These are phyloP conservation scores for Leucocoprinus sp. DNA, from an alignment of 768 basidiomycete species.

Conservation along the genomic window DNA sequence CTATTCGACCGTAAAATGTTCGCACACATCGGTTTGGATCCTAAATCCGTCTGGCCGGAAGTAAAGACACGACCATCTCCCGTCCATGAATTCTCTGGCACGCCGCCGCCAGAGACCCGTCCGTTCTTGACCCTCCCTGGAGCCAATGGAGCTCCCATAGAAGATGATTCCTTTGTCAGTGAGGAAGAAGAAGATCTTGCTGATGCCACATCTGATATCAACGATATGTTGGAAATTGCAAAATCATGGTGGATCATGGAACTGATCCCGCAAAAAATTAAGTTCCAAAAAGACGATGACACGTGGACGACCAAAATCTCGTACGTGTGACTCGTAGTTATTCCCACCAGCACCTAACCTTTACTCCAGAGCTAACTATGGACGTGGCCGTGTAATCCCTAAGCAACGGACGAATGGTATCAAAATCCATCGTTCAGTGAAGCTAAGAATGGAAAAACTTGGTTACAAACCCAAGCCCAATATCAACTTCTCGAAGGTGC, in stretches of 20 bases:
- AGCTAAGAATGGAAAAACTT: slow-evolving; percentile 32
- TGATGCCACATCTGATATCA: slow-evolving; percentile 42
- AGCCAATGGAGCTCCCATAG: slow-evolving; percentile 17
- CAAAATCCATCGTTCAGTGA: slow-evolving; percentile 40
- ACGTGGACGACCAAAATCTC: slow-evolving; percentile 28
- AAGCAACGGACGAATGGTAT: slow-evolving; percentile 26
- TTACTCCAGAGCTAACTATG: slow-evolving; percentile 30
- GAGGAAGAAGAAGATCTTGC: slow-evolving; percentile 57
- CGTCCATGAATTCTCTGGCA: slow-evolving; percentile 22
- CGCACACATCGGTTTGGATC: slow-evolving; percentile 37
- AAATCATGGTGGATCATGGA: slow-evolving; percentile 65
- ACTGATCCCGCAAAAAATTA: slow-evolving; percentile 31
- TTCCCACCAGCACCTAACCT: not conserved
- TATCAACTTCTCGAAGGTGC: slow-evolving; percentile 6
- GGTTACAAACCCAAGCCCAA: not conserved
- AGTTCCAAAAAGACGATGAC: slow-evolving; percentile 33
- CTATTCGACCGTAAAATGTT: slow-evolving; percentile 45
- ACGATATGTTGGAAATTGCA: slow-evolving; percentile 48
- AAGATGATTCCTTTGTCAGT: slow-evolving; percentile 25
- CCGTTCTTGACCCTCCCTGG: slow-evolving; percentile 15
- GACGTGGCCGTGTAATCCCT: slow-evolving; percentile 32
- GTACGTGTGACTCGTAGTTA: slow-evolving; percentile 20
- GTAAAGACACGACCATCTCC: slow-evolving; percentile 35
- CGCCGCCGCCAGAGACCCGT: slow-evolving; percentile 16
- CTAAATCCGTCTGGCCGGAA: slow-evolving; percentile 32